phyloP scores from a whole-genome alignment of 129 eudicot genomes.

The Lactuca sativa region DNA sequence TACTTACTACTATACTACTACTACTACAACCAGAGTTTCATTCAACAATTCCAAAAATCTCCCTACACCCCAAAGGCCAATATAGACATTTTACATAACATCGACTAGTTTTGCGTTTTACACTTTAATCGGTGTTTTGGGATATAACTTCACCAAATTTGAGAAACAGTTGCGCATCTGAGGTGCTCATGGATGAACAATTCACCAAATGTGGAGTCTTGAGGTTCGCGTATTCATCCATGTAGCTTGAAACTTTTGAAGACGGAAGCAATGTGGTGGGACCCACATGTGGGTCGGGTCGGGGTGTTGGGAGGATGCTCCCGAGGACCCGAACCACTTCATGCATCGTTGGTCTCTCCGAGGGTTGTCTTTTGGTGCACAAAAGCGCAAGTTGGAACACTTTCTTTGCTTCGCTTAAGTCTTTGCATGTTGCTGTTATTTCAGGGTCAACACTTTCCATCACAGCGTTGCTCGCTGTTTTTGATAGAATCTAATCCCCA shows the following conservation, averaged over 20 bases:
- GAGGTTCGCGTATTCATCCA: constrained; percentile 88
- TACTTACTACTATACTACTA: constrained; percentile 5
- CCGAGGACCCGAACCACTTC: constrained; percentile 88
- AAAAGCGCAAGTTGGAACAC: constrained; percentile 89
- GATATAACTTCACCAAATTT: constrained; percentile 96
- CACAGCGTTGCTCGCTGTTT: constrained; percentile 83
- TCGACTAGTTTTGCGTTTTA: neutral
- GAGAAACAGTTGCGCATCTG: constrained; percentile 93
- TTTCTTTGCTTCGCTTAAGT: constrained; percentile 73
- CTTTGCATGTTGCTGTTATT: constrained; percentile 68
- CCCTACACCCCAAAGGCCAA: constrained; percentile 20
- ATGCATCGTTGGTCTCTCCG: constrained; percentile 93
- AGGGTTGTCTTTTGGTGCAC: constrained; percentile 87
- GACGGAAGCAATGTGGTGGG: constrained; percentile 41
- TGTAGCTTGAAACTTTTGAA: constrained; percentile 64
- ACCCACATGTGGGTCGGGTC: constrained; percentile 22
- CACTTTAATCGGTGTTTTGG: constrained; percentile 56
- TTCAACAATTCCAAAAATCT: neutral
- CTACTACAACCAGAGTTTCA: constrained; percentile 4
- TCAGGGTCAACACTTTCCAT: constrained; percentile 94
- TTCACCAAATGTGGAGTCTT: constrained; percentile 87
- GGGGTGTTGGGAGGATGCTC: constrained; percentile 51
- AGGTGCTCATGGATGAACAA: constrained; percentile 88
- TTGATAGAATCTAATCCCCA: constrained; percentile 55
- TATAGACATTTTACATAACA: constrained; percentile 31